These are phyloP conservation scores for Senecio squalidus DNA, from an alignment of 140 eudicot genomes.

Conservation along the genomic window DNA sequence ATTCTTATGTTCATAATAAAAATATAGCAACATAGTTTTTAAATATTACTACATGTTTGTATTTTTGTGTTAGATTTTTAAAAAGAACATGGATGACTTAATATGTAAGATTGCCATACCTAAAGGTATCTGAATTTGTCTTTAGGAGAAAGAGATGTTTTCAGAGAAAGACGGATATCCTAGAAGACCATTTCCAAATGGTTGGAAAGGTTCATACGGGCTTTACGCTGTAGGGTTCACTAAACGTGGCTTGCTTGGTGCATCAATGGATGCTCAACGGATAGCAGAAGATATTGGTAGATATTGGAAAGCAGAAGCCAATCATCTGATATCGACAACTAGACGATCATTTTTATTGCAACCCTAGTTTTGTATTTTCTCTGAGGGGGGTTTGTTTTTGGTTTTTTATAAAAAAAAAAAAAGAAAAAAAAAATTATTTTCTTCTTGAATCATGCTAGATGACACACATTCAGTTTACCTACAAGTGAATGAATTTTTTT, in stretches of 20 bases:
- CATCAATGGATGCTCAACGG: slow-evolving; percentile 76
- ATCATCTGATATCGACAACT: slow-evolving; percentile 19
- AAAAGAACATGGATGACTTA: too few relatives aligned
- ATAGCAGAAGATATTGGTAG: slow-evolving; percentile 64
- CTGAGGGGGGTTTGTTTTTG: neutral
- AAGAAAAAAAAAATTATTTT: too few relatives aligned
- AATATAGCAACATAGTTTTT: neutral
- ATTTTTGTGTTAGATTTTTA: neutral
- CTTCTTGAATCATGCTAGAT: slow-evolving; percentile 11
- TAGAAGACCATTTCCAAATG: slow-evolving; percentile 82
- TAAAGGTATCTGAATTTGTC: slow-evolving; percentile 1
- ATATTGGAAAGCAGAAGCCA: slow-evolving; percentile 51
- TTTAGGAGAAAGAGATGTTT: slow-evolving; percentile 82
- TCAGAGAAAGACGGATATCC: slow-evolving; percentile 91
- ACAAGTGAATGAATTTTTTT: slow-evolving; percentile 20
- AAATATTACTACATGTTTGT: neutral
- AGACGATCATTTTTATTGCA: slow-evolving; percentile 6
- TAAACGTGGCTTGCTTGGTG: slow-evolving; percentile 92
- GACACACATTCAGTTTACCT: slow-evolving; percentile 14
- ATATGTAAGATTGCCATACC: too few relatives aligned
- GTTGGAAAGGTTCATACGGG: slow-evolving; percentile 91
- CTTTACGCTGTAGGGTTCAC: slow-evolving; percentile 98
- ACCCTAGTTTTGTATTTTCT: slow-evolving; percentile 7
- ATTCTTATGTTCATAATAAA: neutral
- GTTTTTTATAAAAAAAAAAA: slow-evolving; percentile 6